Evolutionary conservation across 164 flowering plant genomes (phyloP).

Genomic region (Tetracentron sinense): DNA sequence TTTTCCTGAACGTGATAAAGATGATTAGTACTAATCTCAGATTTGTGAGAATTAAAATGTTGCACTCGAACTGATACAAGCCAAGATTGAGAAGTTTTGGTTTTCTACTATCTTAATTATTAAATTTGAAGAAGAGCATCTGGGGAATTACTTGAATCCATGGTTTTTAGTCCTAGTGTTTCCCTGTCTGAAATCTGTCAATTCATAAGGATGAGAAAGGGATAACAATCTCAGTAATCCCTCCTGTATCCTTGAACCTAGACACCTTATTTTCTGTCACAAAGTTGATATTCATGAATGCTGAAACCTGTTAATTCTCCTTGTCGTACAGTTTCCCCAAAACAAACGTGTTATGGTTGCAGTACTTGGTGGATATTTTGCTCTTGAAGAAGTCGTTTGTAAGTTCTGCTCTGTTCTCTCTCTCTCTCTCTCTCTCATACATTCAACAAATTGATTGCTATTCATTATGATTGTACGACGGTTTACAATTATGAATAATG

Average conservation of each 20-base stretch:
- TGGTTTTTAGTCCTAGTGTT: too few relatives aligned
- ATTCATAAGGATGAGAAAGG: too few relatives aligned
- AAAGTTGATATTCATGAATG: not conserved
- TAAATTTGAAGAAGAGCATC: too few relatives aligned
- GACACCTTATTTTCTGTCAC: conserved; percentile 5
- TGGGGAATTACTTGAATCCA: too few relatives aligned
- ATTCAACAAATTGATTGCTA: not conserved
- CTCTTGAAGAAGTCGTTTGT: conserved; percentile 87
- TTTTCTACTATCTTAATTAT: too few relatives aligned
- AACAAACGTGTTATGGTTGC: conserved; percentile 93
- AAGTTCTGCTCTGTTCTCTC: conserved; percentile 33
- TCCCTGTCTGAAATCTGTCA: too few relatives aligned
- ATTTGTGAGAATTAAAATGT: too few relatives aligned
- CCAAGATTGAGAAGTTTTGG: too few relatives aligned
- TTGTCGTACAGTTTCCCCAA: conserved; percentile 63
- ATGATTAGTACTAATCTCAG: too few relatives aligned
- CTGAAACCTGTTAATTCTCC: conserved; percentile 6
- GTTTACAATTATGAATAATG: not conserved
- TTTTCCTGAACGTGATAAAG: too few relatives aligned
- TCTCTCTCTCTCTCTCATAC: not conserved
- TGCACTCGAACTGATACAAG: too few relatives aligned
- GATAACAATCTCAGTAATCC: too few relatives aligned
- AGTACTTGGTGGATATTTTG: conserved; percentile 78
- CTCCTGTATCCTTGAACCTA: not conserved
- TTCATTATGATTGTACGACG: not conserved